phyloP scores from a whole-genome alignment of 2,329 filamentous ascomycete species.

The Akanthomyces muscarius region DNA sequence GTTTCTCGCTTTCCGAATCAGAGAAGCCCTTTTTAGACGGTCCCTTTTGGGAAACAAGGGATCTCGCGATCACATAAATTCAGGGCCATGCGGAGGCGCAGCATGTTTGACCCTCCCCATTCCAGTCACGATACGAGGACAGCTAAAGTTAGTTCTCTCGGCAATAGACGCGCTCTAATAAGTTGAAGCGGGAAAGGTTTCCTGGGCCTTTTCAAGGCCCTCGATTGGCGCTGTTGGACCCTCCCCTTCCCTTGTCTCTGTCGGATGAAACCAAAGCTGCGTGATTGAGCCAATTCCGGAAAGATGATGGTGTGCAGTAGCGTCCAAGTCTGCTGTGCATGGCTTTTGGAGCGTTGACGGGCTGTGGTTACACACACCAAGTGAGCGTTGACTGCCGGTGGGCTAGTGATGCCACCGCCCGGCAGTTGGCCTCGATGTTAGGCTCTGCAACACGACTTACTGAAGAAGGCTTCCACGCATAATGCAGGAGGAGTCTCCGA shows the following conservation, averaged over 20 bases:
- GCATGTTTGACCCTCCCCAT: slow-evolving; percentile 5
- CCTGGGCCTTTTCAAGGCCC: background rate
- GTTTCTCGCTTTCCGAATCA: background rate
- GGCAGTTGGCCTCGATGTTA: background rate
- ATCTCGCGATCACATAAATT: slow-evolving; percentile 1
- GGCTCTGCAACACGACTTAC: background rate
- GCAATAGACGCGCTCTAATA: background rate
- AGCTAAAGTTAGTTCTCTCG: background rate
- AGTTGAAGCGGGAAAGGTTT: background rate
- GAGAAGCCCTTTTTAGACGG: background rate
- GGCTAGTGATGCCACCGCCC: background rate
- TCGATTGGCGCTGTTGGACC: background rate
- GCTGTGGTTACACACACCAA: background rate
- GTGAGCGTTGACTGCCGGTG: background rate
- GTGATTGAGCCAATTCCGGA: background rate
- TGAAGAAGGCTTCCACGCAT: too few species aligned
- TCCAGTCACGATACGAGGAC: slow-evolving; percentile 7
- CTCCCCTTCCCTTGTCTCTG: background rate
- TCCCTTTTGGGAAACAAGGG: background rate
- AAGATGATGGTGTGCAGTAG: background rate
- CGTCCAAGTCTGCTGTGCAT: background rate
- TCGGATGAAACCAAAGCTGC: background rate
- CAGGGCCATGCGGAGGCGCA: slow-evolving; percentile 4
- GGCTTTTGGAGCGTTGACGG: background rate
- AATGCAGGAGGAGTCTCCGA: background rate